Evolutionary conservation across 139 green algal genomes (phyloP), one percentile per base, ranked within the genome.

Genomic region (Pleodorina starrii): DNA sequence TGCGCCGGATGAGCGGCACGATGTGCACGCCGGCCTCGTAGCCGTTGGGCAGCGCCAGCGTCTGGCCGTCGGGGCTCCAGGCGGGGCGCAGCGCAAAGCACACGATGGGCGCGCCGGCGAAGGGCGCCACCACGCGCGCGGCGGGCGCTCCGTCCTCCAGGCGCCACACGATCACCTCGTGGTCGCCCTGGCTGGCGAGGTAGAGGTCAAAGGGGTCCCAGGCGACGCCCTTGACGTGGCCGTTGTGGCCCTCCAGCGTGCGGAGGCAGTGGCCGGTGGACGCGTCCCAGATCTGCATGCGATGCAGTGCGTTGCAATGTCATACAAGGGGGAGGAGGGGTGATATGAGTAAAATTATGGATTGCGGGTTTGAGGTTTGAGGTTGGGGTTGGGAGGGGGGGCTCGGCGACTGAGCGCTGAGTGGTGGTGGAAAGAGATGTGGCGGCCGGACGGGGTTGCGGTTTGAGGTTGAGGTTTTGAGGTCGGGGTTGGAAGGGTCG

Each of bases 171-270:
- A 97, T 95, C 48, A 98, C 90, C 42, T 93, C 95, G 88, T 97
- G 93, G 85, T 98, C 97, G 5, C 93, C 93, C 90, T 98, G 96
- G 48, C 71, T 94, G 35, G 89, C 63, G 4, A 91, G 84, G 88
- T 85, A 92, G 27, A 72, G 27, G 71, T 80, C 72, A 36, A 99
- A 93, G 0, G 98, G 98, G 94, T 99, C 98, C 97, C 98, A 99
- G 3, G 96, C 96, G 23, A 99, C 92, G 38, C 98, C 98, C 88
- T 99, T 99, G 42, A 99, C 97, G 83, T 88, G 83, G 5, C 83
- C 87, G 66, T 35, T 38, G 48, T 91, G 87, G 6, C 87, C 87
- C 36, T 91, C 87, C 77, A 90, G 75, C 19, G 57, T 71, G 10
- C 48, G n/a, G 32, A 93, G 29, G 59, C 75, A 90, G 38, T 71